Base-by-base conservation (phyloP, 768 basidiomycete species). In the Mycena leptocephala region DNA sequence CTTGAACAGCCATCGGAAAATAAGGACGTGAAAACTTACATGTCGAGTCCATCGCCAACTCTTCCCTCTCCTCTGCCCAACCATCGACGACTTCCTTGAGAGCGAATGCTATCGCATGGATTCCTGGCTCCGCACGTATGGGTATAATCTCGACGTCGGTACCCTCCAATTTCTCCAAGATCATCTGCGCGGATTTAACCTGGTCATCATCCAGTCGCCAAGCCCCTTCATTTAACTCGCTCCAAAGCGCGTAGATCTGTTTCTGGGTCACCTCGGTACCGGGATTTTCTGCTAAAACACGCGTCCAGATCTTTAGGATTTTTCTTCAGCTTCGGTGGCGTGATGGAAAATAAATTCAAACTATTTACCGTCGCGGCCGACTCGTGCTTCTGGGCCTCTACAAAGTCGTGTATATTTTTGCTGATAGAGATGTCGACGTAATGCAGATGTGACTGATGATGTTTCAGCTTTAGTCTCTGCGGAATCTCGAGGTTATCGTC, bases 41-140 rank as follows among this genome's bases (percentile, higher is more conserved):
- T 46, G 69, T 83, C 78, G 22, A 81, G 80, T 26, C 79, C 77
- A 80, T 79, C 78, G 65, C 61, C 9, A 78, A 51, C 65, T 81
- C 80, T 14, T 75, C 48, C 5, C 76, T 75, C 8, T 55, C 24
- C 2, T 39, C 51, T 1, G 30, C 74, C 69, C 72, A 76, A 14
- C 48, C 51, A 20, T 72, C 62, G 18, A 81, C 10, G 7, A 78
- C 67, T 20, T 63, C 80, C 55, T 75, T 78, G 32, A 81, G 35
- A 3, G 58, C 58, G 46, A 80, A 81, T 14, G 77, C 80, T 2
- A 81, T 48, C 20, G 78, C 39, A 58, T 65, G 39, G n/a, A 77
- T 53, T 2, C 76, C 77, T 3, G 37, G 43, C 72, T 51, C 61
- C 0, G 22, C 8, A 14, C 16, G 26, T 37, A 67, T 66, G 9